Evolutionary conservation across 2,329 filamentous ascomycete genomes (phyloP), one percentile per base, ranked within the genome.

Genomic region (Phoma sp.): DNA sequence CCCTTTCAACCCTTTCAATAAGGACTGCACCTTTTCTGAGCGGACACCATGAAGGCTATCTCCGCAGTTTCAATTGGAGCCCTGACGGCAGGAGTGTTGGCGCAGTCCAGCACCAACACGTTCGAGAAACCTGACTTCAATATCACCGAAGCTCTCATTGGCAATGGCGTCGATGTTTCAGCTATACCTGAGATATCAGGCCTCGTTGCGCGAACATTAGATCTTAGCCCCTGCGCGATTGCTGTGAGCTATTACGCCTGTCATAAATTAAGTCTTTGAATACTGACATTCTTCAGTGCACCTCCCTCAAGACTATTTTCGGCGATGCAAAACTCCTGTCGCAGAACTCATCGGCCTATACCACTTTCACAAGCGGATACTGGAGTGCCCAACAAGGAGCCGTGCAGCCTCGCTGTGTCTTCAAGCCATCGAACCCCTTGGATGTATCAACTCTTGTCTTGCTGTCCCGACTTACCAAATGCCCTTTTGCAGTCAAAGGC

Each of bases 311-410:
- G 10, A 24, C 32, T 6, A 42, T 69, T 4, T 67, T 56, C 35
- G 65, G 67, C 3, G 53, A 51, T 38, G 43, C 44, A 2, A 47
- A 55, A 23, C 36, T 66, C 4, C 33, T 56, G 52, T 14, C 62
- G 48, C 42, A 51, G n/a, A 47, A 46, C 2, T 47, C 43, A 3
- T 4, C 23, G 10, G 7, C 37, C 23, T 39, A 39, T 13, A 24
- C 7, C 10, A 18, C 18, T 52, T 61, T 66, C 36, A 58, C 54
- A 7, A 46, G 39, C 9, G 39, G 43, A 2, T 69, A 61, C 38
- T 70, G 67, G 65, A 67, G 65, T 7, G 41, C 47, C 4, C 64
- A 68, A 41, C 57, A 66, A 43, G 58, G 41, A 2, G 42, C 47
- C 2, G 58, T 62, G 3, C 47, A 56, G 11, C 68, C 67, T 3